Evolutionary conservation across 495 filamentous ascomycete species (phyloP), one percentile per base, ranked within the genome.

Genomic region (Extremus antarcticus): DNA sequence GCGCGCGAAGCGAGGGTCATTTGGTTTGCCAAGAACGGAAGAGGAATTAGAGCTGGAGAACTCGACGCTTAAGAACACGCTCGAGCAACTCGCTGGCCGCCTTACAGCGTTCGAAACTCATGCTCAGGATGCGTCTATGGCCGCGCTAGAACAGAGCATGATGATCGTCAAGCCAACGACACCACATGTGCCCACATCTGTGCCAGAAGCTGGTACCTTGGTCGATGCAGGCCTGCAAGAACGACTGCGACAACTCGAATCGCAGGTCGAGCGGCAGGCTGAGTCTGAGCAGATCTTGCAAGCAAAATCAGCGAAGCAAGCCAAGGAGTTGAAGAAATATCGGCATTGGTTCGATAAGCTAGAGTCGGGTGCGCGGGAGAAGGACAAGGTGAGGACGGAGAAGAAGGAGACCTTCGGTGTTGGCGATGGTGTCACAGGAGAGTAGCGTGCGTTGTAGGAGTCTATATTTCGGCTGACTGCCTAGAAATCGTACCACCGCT

Each of bases 31-130:
- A 10, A 70, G 86, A 60, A 83, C 82, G 7, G 66, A 87, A 60
- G 90, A 96, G 68, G 90, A 96, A 65, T 74, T 95, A 3, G 77
- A 85, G 51, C 75, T 87, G 55, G 86, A 94, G 64, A 96, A 95
- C 62, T 72, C 82, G 56, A 80, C 79, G 17, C 71, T 95, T 24
- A 85, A 86, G 56, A 75, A 80, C 25, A 75, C 85, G 50, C 77
- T 88, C 16, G 88, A 96, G 62, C 83, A 84, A 23, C 72, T 92
- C n/a, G 83, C 79, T 49, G 84, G 80, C 51, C 76, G 90, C 0
- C 74, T 96, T 13, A 81, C 87, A 56, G 84, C 87, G 59, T 96
- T 91, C 73, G 89, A 96, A 68, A 80, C 85, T 50, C 90, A 95
- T 66, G 85, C 86, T 0, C 90, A 95, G 66, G 85, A 80, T 48